Percentiles rank a stretch among this genome's conserved stretches.
Conservation (phyloP, 108 stramenopile species). For the Pseudonitzschia multistriata region DNA sequence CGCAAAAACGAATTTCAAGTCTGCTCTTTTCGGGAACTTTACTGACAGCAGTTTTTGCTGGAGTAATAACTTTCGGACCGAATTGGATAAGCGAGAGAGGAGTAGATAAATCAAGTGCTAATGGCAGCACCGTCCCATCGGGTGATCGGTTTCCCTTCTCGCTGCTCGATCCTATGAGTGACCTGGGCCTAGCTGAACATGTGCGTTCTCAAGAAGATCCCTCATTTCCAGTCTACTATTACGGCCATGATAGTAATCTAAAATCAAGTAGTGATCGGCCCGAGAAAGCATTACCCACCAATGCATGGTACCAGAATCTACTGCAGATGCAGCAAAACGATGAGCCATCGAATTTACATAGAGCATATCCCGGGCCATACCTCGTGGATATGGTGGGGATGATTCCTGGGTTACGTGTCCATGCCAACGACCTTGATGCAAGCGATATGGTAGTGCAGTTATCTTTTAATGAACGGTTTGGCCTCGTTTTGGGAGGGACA, state of each 20-base stretch:
- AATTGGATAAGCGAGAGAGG: neutral
- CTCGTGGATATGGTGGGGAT: conserved; percentile 68
- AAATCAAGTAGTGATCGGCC: neutral
- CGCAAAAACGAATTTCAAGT: neutral
- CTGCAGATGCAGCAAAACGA: conserved; percentile 41
- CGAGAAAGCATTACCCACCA: conserved; percentile 58
- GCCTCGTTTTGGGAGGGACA: conserved; percentile 69
- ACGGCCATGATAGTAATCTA: conserved; percentile 1
- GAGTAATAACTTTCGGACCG: neutral
- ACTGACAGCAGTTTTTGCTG: neutral
- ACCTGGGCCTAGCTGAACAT: conserved; percentile 28
- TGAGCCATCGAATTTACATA: conserved; percentile 52
- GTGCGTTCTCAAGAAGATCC: conserved; percentile 22
- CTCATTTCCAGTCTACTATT: conserved; percentile 17
- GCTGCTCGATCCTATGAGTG: conserved; percentile 33
- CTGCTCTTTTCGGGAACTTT: neutral
- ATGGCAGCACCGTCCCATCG: neutral
- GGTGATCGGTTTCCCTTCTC: conserved; percentile 31
- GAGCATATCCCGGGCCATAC: conserved; percentile 75
- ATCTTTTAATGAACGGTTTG: conserved; percentile 52
- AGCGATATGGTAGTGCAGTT: conserved; percentile 59
- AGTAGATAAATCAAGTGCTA: neutral
- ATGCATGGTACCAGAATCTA: conserved; percentile 81
- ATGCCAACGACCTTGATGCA: conserved; percentile 46
- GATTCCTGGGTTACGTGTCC: conserved; percentile 68